A percentile compares a stretch with the other conserved stretches of the same genome.
phyloP scores from a whole-genome alignment of 2,329 filamentous ascomycete species.

The Epichloe baconii region DNA sequence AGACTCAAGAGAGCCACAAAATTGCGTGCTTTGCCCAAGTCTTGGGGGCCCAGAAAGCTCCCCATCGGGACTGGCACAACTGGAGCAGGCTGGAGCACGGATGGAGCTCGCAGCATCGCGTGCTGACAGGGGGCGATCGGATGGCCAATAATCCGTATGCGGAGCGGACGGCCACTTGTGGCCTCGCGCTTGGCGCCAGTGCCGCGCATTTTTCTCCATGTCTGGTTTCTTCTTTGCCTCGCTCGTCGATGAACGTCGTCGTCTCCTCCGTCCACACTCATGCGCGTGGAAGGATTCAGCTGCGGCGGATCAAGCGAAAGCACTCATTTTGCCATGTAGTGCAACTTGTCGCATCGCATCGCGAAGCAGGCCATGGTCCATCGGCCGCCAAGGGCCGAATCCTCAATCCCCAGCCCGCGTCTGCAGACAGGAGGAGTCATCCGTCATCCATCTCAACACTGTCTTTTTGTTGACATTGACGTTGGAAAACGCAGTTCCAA shows the following conservation, averaged over 20 bases:
- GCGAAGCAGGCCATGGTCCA: background rate
- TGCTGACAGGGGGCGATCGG: background rate
- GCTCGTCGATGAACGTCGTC: background rate
- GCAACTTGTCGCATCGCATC: background rate
- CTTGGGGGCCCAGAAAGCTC: background rate
- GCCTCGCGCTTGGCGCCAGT: background rate
- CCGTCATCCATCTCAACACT: background rate
- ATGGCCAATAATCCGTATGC: background rate
- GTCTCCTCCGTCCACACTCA: background rate
- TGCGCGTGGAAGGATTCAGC: background rate
- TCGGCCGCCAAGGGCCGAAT: constrained; percentile 1
- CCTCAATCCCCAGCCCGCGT: background rate
- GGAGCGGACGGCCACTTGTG: background rate
- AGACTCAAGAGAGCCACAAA: constrained; percentile 14
- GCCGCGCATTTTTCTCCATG: background rate
- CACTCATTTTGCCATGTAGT: no score
- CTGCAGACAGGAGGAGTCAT: background rate
- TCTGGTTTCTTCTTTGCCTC: no score
- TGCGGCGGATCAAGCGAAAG: no score
- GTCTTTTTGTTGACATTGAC: background rate
- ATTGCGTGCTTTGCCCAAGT: constrained; percentile 25
- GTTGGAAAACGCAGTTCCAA: no score
- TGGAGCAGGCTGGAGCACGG: background rate
- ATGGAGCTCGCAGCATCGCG: constrained; percentile 4
- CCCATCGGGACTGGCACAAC: background rate